Evolutionary conservation across 2,329 filamentous ascomycete genomes (phyloP), one percentile per base, ranked within the genome.

Genomic region (Aspergillus brunneoviolaceus): DNA sequence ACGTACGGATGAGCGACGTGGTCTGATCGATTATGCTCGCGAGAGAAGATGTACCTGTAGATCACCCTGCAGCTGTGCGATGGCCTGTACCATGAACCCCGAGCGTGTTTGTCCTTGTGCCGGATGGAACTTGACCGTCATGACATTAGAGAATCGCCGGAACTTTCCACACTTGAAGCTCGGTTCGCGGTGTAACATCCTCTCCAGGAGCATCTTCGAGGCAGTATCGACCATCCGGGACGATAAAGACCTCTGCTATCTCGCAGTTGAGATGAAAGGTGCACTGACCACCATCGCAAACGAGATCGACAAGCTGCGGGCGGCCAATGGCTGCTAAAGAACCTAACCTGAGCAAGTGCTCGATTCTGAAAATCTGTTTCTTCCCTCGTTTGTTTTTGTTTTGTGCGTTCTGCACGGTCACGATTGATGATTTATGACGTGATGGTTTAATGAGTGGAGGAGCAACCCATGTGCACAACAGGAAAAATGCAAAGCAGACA

Each of bases 1-100:
- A 10, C 70, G 69, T 14, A 65, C 68, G 10, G 63, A 73, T 23
- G 61, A 66, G 19, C 60, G 63, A 19, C 63, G 63, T 4, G 57
- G 62, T 14, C 61, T 75, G 19, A 62, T 72, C 33, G 54, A 66
- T 19, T 68, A 73, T 49, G 66, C 69, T 12, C 72, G 69, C 12
- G 67, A 74, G 49, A 65, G 64, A 47, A 76, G 74, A 39, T 79
- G 76, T 57, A 70, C 77, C 49, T 79, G 76, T 60, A 60, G 64
- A 14, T 63, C 67, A 1, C 54, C 64, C 51, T 78, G 76, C 55
- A 61, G 54, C 21, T 79, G 76, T 56, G 65, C 75, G 16, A 52
- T 39, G 21, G 66, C 68, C 14, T 79, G 76, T 52, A 77, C 75
- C 1, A 27, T 63, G 21, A 62, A 71, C 7, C 68, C 68, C 5